Evolutionary conservation across 208 protist genomes (phyloP), one percentile per base, ranked within the genome.

Genomic region (Trypanosomatidae sp.): DNA sequence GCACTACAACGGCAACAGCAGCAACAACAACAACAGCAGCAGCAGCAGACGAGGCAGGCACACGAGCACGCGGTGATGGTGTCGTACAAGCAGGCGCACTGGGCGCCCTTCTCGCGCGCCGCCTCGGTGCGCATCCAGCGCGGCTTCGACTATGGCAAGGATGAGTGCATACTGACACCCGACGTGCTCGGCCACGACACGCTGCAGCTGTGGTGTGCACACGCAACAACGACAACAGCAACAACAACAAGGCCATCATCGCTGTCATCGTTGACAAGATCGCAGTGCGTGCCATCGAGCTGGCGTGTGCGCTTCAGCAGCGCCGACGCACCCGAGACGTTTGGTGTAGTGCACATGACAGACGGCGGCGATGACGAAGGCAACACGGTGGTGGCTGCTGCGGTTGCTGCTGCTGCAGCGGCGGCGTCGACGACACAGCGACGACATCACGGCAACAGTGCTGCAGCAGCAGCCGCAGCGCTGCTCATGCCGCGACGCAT

Each of bases 241-340:
- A 15, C 30, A 35, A 15, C 30, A 35, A 15, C 30, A 35, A 15
- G 11, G n/a, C n/a, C 30, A 35, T 35, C 30, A 35, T n/a, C 30
- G 11, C n/a, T 35, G 30, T 35, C 11, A 35, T 15, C 11, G n/a
- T 15, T 35, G 30, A 35, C 11, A 35, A 35, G 30, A 35, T 11
- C 11, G 30, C 30, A 35, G n/a, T n/a, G 11, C n/a, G 11, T 15
- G 30, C 30, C 30, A 35, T 35, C 11, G 41, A 57, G 50, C 16
- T 84, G 78, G 70, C 37, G 28, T 28, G 66, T 89, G 13, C 65
- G 52, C 13, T 89, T 92, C 58, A 88, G 76, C 63, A 81, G 67
- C 48, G 66, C 56, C 4, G 71, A 89, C 42, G 76, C 73, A 0
- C 84, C 84, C 11, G 46, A 64, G 26, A 86, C 79, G 7, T 89